Evolutionary conservation across 1,284 basidiomycete genomes (phyloP).

Genomic region (Pseudozyma hubeiensis): DNA sequence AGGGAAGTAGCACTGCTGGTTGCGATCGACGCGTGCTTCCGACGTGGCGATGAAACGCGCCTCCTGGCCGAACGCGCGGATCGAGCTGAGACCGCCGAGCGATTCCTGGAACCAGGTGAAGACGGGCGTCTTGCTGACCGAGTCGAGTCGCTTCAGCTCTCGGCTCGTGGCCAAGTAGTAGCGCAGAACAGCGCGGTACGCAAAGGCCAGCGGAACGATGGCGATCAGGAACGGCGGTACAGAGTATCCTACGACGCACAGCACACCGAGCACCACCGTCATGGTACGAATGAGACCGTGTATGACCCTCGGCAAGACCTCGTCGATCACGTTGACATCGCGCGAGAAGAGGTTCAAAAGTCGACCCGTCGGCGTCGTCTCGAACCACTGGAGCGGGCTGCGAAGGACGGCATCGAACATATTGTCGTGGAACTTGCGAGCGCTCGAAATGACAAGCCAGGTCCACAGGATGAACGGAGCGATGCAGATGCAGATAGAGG

Average conservation of each 20-base stretch:
- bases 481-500: constrained; percentile 59
- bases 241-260: constrained; percentile 77
- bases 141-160: constrained; percentile 90
- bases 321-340: constrained; percentile 90
- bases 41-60: constrained; percentile 81
- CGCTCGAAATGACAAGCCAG: constrained; percentile 62
- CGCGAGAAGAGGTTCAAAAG: constrained; percentile 86
- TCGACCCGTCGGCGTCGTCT: constrained; percentile 73
- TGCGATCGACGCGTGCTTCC: constrained; percentile 83
- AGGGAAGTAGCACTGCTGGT: constrained; percentile 80
- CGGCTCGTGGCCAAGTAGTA: constrained; percentile 92
- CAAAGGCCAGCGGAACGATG: constrained; percentile 62
- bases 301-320: constrained; percentile 66
- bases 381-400: constrained; percentile 67
- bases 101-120: constrained; percentile 83
- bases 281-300: constrained; percentile 61
- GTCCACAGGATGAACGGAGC: constrained; percentile 65
- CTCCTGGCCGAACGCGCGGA: constrained; percentile 74
- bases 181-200: constrained; percentile 60
- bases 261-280: constrained; percentile 75
- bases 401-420: constrained; percentile 61
- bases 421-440: constrained; percentile 63
- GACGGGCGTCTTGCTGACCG: constrained; percentile 88
- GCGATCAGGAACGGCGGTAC: constrained; percentile 79
- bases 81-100: constrained; percentile 83